phyloP scores from a whole-genome alignment of 2,329 filamentous ascomycete species.

The Fonsecaea nubica region DNA sequence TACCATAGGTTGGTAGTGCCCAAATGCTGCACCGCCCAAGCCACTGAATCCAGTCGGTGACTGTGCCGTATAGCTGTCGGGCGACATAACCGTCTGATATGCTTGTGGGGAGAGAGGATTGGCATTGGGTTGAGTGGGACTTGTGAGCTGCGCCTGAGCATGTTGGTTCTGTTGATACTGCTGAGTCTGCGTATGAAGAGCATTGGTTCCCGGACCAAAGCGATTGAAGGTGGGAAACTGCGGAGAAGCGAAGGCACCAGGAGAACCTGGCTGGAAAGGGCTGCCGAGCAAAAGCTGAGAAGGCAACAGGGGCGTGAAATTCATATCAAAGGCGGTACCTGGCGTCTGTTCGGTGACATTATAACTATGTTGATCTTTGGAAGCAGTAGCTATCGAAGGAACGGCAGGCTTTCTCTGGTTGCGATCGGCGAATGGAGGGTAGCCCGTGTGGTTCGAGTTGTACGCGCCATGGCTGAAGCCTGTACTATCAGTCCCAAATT shows the following conservation, averaged over 20 bases:
- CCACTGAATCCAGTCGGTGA: conserved; percentile 80
- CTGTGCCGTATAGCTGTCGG: conserved; percentile 83
- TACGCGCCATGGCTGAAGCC: conserved; percentile 94
- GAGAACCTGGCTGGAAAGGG: conserved; percentile 94
- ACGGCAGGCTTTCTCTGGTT: conserved; percentile 84
- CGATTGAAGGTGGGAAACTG: conserved; percentile 86
- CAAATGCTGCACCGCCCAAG: conserved; percentile 64
- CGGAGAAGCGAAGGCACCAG: conserved; percentile 84
- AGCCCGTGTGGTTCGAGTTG: conserved; percentile 74
- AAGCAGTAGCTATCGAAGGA: conserved; percentile 87
- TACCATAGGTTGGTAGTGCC: conserved; percentile 75
- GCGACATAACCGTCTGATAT: conserved; percentile 85
- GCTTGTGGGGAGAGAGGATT: conserved; percentile 75
- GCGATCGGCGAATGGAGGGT: conserved; percentile 83
- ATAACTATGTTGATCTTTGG: conserved; percentile 62
- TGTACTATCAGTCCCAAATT: conserved; percentile 72
- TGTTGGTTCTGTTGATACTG: conserved; percentile 61
- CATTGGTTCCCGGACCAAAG: conserved; percentile 69
- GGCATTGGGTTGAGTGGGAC: conserved; percentile 74
- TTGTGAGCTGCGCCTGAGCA: conserved; percentile 62
- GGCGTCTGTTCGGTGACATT: conserved; percentile 77
- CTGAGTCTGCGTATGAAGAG: conserved; percentile 61
- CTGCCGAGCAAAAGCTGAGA: conserved; percentile 94
- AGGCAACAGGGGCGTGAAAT: conserved; percentile 93
- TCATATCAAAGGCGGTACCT: conserved; percentile 93